Evolutionary conservation across 2,329 filamentous ascomycete species (phyloP), one percentile per base, ranked within the genome.

Genomic region (Sporothrix phasma): DNA sequence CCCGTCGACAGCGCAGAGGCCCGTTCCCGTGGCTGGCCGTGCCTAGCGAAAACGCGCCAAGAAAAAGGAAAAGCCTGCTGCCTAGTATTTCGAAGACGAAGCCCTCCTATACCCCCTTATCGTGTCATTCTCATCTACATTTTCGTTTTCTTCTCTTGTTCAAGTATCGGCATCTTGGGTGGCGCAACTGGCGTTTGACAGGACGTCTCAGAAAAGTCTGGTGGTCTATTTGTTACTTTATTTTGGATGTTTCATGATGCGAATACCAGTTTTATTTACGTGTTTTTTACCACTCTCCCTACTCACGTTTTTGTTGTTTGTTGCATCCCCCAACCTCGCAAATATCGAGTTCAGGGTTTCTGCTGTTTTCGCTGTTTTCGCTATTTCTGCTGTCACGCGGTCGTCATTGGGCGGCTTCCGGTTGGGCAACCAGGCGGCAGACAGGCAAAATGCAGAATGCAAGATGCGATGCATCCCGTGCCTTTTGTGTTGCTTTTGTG

Each of bases 21-120:
- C 58, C 5, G 49, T 65, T 19, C 59, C 63, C 8, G 63, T 65
- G 39, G 41, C 59, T 6, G 59, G 63, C 11, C 63, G 63, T 31
- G 58, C 58, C 5, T 61, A 64, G 56, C 22, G 19, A 7, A 17
- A 15, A 34, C 43, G 31, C 37, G 43, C n/a, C 26, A 17, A 10
- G n/a, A 8, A 24, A 13, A 24, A 56, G 31, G 5, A 34, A 19
- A 10, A 53, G 26, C 15, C 34, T 37, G 34, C 8, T 22, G 37
- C 10, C 17, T 22, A 37, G 49, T 56, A 19, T 7, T 19, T n/a
- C 34, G 24, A 31, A 37, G 31, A 47, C 19, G 45, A 6, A 10
- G n/a, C 15, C 24, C 19, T 43, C 24, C 26, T 41, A 6, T 65
- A 46, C 11, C n/a, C n/a, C n/a, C n/a, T n/a, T n/a, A n/a, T 10